Evolutionary conservation across 1,139 yeast genomes (phyloP), one percentile per base, ranked within the genome.

Genomic region (Geotrichum candidum): DNA sequence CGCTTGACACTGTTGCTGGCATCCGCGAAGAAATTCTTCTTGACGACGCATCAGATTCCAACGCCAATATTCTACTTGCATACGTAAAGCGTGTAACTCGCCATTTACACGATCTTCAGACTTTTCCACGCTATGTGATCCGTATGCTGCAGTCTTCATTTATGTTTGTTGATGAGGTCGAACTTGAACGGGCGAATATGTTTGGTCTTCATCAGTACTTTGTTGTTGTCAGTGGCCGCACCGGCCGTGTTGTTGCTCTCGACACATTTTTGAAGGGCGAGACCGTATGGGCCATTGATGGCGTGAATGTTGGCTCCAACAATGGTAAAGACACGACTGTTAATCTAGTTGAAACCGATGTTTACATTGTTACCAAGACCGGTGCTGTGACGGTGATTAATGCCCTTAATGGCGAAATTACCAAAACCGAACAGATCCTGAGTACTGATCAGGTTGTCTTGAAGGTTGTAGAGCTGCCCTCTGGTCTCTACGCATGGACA

Each of bases 121-220:
- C 54, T 35, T 51, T 56, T 4, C 56, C 54, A 23, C 56, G 48
- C 5, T 46, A 51, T 22, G 13, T 56, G 22, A 48, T 50, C 11
- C 27, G 22, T 23, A 22, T 11, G 33, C 29, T 48, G 11, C 27
- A 23, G 51, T 1, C 56, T 29, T 51, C 52, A 9, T 41, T n/a
- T 41, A 41, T 41, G 48, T 23, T 51, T 2, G 48, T 45, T 6
- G 52, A 53, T 2, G 55, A 53, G 15, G 33, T 33, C 11, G 57
- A 48, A 23, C 35, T 57, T 13, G 33, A 51, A 13, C 57, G 58
- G n/a, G 51, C 57, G n/a, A 73, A 72, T 51, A 69, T 73, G 27
- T 84, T 84, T 74, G 88, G 88, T 0, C 78, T 82, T 63, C 71
- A 76, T 29, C 84, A 85, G 67, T 70, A 73, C 10, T 69, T 85